Percentiles rank a stretch among this genome's conserved stretches.
phyloP scores from a whole-genome alignment of 1,284 basidiomycete species.

The Cutaneotrichosporon mucoides region DNA sequence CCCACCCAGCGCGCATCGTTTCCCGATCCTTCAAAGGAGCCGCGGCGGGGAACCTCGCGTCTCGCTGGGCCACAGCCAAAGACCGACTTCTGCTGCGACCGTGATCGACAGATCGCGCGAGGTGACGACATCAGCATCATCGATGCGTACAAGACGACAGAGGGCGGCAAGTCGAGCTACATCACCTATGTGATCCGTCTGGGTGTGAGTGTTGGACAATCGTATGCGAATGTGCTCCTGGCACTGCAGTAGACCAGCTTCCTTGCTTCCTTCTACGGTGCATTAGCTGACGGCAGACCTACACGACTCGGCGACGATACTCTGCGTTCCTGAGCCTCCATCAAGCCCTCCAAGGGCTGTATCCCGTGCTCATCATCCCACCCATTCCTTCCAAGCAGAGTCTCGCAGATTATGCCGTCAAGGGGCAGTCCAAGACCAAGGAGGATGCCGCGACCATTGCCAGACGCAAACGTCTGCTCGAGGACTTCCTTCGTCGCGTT shows the following conservation, averaged over 20 bases:
- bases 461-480: conserved; percentile 85
- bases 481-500: conserved; percentile 88
- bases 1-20: conserved; percentile 47
- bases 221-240: too few relatives aligned
- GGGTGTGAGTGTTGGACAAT: conserved; percentile 60
- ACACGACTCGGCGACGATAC: conserved; percentile 85
- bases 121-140: conserved; percentile 58
- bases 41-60: conserved; percentile 28
- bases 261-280: too few relatives aligned
- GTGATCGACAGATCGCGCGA: conserved; percentile 41
- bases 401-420: conserved; percentile 92
- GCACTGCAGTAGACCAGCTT: too few relatives aligned
- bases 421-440: conserved; percentile 87
- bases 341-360: conserved; percentile 74
- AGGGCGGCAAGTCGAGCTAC: conserved; percentile 79
- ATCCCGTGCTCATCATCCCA: conserved; percentile 94
- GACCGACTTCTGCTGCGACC: conserved; percentile 45
- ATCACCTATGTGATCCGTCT: conserved; percentile 92
- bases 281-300: conserved; percentile 57
- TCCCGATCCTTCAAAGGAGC: conserved; percentile 42
- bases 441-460: conserved; percentile 92
- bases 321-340: conserved; percentile 96
- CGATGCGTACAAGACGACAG: conserved; percentile 90
- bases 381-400: conserved; percentile 98
- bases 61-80: conserved; percentile 44